phyloP scores from a whole-genome alignment of 176 grass and related monocot species.

The Oryza glumipatula region DNA sequence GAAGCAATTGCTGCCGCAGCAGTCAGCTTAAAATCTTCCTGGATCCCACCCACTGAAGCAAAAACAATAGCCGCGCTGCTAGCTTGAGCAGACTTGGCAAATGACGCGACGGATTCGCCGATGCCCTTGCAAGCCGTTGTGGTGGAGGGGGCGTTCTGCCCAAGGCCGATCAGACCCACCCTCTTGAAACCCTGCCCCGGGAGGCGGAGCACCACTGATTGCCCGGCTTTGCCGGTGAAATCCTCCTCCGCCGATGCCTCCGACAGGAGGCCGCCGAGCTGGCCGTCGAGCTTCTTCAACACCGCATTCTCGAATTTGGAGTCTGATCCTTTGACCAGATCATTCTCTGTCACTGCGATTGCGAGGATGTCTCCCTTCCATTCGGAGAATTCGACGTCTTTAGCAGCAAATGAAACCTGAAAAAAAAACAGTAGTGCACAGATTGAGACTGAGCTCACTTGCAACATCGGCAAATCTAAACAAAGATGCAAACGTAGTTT shows the following conservation, averaged over 20 bases:
- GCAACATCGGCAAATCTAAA: conserved; percentile 4
- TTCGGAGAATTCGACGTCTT: conserved; percentile 74
- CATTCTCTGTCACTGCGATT: conserved; percentile 86
- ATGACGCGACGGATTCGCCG: conserved; percentile 66
- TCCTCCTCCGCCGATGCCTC: conserved; percentile 85
- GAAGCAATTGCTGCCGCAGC: conserved; percentile 78
- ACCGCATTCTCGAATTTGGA: conserved; percentile 83
- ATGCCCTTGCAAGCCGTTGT: conserved; percentile 55
- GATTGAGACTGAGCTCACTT: conserved; percentile 18
- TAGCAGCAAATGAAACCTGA: conserved; percentile 71
- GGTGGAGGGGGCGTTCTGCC: conserved; percentile 60
- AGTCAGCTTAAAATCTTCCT: conserved; percentile 58
- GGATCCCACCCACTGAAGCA: conserved; percentile 57
- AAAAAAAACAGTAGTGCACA: neutral
- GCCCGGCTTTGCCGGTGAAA: conserved; percentile 83
- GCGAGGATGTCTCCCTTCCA: conserved; percentile 92
- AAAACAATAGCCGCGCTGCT: conserved; percentile 66
- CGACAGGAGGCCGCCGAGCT: conserved; percentile 69
- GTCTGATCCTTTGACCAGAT: conserved; percentile 70
- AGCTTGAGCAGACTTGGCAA: conserved; percentile 87
- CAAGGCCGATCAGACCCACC: conserved; percentile 74
- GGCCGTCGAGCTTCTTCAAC: conserved; percentile 72
- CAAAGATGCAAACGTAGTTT: neutral
- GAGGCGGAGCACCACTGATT: conserved; percentile 77
- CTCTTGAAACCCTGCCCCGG: conserved; percentile 85